phyloP scores from a whole-genome alignment of 2,329 filamentous ascomycete genomes.

The Fusarium subglutinans region DNA sequence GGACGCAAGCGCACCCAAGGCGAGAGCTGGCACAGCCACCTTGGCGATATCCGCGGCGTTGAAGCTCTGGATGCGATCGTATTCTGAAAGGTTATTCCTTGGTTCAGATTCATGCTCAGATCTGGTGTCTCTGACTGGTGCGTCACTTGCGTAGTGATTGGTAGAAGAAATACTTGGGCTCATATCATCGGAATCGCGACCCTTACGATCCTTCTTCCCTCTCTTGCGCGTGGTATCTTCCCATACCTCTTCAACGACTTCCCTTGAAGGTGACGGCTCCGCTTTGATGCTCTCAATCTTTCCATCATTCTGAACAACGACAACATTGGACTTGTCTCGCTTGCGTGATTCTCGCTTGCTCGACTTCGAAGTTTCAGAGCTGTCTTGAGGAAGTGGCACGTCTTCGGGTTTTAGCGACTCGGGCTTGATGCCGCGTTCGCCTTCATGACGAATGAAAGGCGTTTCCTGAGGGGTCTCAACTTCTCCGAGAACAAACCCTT shows the following conservation, averaged over 20 bases:
- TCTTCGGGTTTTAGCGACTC: slow-evolving; percentile 30
- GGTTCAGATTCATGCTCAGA: slow-evolving; percentile 17
- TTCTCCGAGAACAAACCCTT: slow-evolving; percentile 60
- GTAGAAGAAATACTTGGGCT: slow-evolving; percentile 41
- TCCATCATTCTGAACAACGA: slow-evolving; percentile 43
- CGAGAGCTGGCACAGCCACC: slow-evolving; percentile 30
- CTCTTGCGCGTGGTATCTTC: slow-evolving; percentile 45
- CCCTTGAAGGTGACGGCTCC: slow-evolving; percentile 26
- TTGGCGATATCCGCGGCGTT: slow-evolving; percentile 18
- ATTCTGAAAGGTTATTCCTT: slow-evolving; percentile 7
- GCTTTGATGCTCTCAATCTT: slow-evolving; percentile 21
- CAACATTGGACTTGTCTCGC: slow-evolving; percentile 51
- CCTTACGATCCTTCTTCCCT: slow-evolving; percentile 46
- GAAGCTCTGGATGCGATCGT: slow-evolving; percentile 19
- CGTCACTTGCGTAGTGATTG: slow-evolving; percentile 42
- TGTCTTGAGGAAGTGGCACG: slow-evolving; percentile 37
- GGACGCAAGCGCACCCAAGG: slow-evolving; percentile 32
- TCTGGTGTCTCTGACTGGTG: slow-evolving; percentile 23
- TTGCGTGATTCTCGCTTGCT: slow-evolving; percentile 51
- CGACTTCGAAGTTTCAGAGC: slow-evolving; percentile 39
- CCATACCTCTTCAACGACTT: slow-evolving; percentile 36
- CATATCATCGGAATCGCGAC: slow-evolving; percentile 41
- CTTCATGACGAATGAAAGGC: slow-evolving; percentile 32
- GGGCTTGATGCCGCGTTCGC: slow-evolving; percentile 3
- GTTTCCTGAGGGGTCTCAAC: slow-evolving; percentile 53